Base-by-base conservation (phyloP, 768 basidiomycete genomes). In the Tremella fuciformis region DNA sequence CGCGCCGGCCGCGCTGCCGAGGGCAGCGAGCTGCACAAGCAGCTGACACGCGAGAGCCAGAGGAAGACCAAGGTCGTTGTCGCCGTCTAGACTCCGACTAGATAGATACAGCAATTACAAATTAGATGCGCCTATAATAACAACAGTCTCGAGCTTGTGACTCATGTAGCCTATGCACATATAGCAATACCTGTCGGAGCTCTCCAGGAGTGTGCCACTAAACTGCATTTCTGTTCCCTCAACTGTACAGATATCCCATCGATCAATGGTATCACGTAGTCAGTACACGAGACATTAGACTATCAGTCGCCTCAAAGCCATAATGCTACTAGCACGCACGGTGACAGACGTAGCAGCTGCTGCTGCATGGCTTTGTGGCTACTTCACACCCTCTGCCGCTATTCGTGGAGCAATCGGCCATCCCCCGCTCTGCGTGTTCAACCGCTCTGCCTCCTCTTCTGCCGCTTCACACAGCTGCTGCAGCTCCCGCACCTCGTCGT, bases 381-480 rank as follows among this genome's bases (percentile, higher is more conserved):
- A 34, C 29, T 15, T 9, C 1, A 38, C 38, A 16, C 25, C 18
- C 26, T 21, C 39, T 34, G 16, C 26, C 11, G 40, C 41, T 40
- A 71, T 47, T 58, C 66, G 63, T 7, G 71, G 71, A 47, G 58
- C 64, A 2, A 9, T 53, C 18, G 57, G 44, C 71, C 71, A 73
- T 9, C 66, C 66, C n/a, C 68, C 68, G 15, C 22, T 59, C 29
- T 58, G 29, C 53, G 49, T 37, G 49, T 65, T 66, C 47, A 53
- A 11, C 26, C 26, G 24, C 50, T 58, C 53, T 8, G 66, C 69
- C 7, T 68, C 67, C 47, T 56, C 55, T 59, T 73, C 71, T n/a
- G 69, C 71, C 19, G 21, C n/a, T 16, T 42, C 26, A 0, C 70
- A 59, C 53, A 73, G 19, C 53, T 60, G 54, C 26, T 51, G 48